Conservation (phyloP, 306 rosid genomes). For the Senna siamea region DNA sequence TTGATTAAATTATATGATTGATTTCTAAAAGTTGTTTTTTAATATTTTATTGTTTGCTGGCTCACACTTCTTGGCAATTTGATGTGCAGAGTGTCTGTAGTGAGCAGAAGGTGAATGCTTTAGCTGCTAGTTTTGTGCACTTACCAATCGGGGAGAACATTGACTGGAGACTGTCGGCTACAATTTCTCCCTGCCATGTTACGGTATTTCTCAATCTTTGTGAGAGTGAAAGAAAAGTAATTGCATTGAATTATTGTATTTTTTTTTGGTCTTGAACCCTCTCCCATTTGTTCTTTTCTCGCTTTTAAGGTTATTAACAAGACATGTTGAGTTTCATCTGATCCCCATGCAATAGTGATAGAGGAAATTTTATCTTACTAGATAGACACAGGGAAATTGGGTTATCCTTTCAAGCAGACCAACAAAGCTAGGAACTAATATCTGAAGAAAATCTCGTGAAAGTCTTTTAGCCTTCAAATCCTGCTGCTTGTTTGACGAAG, state of each 20-base stretch:
- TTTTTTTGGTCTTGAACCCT: neutral
- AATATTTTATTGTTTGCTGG: conserved; percentile 27
- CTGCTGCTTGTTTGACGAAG: too few relatives aligned
- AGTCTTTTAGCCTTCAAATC: too few relatives aligned
- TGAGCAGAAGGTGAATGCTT: conserved; percentile 88
- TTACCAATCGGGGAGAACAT: conserved; percentile 90
- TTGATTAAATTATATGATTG: conserved; percentile 5
- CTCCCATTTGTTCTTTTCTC: neutral
- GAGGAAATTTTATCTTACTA: too few relatives aligned
- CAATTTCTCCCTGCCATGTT: conserved; percentile 92
- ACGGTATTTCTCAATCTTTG: conserved; percentile 62
- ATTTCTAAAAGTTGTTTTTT: neutral
- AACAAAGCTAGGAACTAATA: too few relatives aligned
- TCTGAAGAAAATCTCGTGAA: too few relatives aligned
- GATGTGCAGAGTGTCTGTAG: conserved; percentile 79
- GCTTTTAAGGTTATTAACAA: neutral
- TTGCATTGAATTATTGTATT: neutral
- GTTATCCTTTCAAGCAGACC: too few relatives aligned
- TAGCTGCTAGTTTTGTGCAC: conserved; percentile 87
- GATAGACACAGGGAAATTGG: too few relatives aligned
- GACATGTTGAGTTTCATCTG: neutral
- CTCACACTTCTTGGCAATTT: conserved; percentile 31
- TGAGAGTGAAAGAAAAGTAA: conserved; percentile 24
- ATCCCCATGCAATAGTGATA: neutral
- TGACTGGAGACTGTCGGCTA: conserved; percentile 95